Percentiles rank a stretch among this genome's conserved stretches.
phyloP scores from a whole-genome alignment of 2,329 filamentous ascomycete species.

The Neopestalotiopsis rosae region DNA sequence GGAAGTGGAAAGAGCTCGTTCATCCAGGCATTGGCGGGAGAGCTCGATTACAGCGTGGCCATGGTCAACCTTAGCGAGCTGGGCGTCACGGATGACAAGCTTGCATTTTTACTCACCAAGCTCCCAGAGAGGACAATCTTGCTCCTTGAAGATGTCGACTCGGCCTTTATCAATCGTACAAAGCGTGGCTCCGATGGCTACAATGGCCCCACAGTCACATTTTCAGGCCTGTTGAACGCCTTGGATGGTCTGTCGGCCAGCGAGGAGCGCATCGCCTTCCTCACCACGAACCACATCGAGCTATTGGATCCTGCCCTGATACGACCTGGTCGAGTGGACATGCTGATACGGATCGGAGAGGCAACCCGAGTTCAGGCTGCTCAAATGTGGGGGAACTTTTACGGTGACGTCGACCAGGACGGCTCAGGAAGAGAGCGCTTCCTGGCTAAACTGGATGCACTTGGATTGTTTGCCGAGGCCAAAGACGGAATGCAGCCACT shows the following conservation, averaged over 20 bases:
- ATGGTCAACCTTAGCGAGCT: constrained; percentile 91
- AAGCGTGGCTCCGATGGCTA: constrained; percentile 84
- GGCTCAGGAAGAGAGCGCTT: constrained; percentile 71
- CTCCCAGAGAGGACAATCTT: constrained; percentile 83
- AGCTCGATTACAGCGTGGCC: constrained; percentile 89
- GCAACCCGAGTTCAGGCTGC: constrained; percentile 84
- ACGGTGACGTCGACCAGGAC: constrained; percentile 76
- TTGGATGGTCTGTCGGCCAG: constrained; percentile 92
- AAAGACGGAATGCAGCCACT: constrained; percentile 51
- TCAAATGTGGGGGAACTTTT: constrained; percentile 94
- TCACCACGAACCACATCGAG: constrained; percentile 94
- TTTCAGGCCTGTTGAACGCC: constrained; percentile 86
- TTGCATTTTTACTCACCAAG: constrained; percentile 86
- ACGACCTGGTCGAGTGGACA: constrained; percentile 88
- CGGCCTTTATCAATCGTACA: constrained; percentile 83
- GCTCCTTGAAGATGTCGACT: constrained; percentile 88
- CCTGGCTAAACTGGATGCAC: constrained; percentile 68
- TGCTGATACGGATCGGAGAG: constrained; percentile 89
- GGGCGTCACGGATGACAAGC: constrained; percentile 86
- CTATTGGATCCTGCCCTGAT: constrained; percentile 88
- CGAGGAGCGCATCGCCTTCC: constrained; percentile 90
- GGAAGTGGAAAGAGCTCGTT: constrained; percentile 96
- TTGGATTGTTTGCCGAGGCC: constrained; percentile 71
- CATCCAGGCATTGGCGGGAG: constrained; percentile 92
- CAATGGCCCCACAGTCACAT: constrained; percentile 86